Evolutionary conservation across 108 stramenopile genomes (phyloP).

Genomic region (Aurantiochytrium sp.): DNA sequence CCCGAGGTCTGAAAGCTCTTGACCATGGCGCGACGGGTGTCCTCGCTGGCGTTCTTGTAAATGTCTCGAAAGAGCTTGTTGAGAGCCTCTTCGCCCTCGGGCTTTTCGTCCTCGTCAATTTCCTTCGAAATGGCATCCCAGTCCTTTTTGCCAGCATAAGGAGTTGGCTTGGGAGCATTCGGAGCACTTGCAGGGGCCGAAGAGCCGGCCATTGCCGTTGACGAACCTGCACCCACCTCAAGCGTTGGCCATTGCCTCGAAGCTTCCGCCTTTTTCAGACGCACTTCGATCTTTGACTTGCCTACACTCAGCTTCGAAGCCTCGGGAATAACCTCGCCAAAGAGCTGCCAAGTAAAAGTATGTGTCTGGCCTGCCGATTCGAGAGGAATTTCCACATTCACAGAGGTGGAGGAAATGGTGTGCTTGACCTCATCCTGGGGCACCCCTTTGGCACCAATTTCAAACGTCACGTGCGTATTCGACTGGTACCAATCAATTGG

Average conservation of each 20-base stretch:
- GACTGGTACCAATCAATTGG: slow-evolving; percentile 66
- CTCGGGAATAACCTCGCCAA: slow-evolving; percentile 55
- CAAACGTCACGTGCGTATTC: slow-evolving; percentile 66
- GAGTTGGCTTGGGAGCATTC: slow-evolving; percentile 35
- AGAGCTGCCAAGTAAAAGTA: slow-evolving; percentile 67
- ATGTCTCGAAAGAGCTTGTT: slow-evolving; percentile 91
- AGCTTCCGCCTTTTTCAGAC: slow-evolving; percentile 58
- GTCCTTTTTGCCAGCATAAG: slow-evolving; percentile 71
- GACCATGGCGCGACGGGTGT: slow-evolving; percentile 89
- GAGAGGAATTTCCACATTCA: slow-evolving; percentile 50
- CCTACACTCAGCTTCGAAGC: slow-evolving; percentile 56
- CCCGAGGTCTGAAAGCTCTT: slow-evolving; percentile 93
- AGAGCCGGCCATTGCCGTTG: neutral
- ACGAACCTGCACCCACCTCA: slow-evolving; percentile 23
- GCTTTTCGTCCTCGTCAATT: slow-evolving; percentile 68
- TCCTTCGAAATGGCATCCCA: slow-evolving; percentile 76
- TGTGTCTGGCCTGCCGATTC: slow-evolving; percentile 56
- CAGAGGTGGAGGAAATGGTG: slow-evolving; percentile 47
- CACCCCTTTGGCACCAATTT: slow-evolving; percentile 67
- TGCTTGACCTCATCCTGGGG: slow-evolving; percentile 52
- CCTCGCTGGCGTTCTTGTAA: slow-evolving; percentile 74
- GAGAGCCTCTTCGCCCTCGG: slow-evolving; percentile 88
- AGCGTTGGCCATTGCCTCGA: slow-evolving; percentile 67
- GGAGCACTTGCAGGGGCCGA: neutral
- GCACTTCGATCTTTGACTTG: slow-evolving; percentile 70